Evolutionary conservation across 1,284 basidiomycete genomes (phyloP), one percentile per base, ranked within the genome.

Genomic region (Pholiota adiposa): DNA sequence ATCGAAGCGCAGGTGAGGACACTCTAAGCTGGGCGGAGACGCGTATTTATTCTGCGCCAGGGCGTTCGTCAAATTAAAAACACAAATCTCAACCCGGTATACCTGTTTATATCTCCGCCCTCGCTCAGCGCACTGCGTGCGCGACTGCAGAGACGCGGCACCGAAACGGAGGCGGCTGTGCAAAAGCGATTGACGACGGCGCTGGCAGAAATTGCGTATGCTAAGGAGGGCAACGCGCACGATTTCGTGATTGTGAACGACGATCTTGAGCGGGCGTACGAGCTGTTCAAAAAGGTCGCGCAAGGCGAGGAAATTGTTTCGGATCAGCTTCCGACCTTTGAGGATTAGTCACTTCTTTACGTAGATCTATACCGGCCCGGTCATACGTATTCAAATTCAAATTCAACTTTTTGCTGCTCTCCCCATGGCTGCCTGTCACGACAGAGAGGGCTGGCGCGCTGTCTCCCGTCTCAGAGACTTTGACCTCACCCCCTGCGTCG

Each of bases 31-130:
- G 57, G 61, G 55, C 48, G 29, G 44, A 44, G 41, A 56, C 52
- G 54, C 53, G 27, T 19, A 54, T 49, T 59, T 67, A 61, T 63
- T 56, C 62, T 56, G 56, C 57, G 52, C 43, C 73, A 97, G 92
- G 96, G 96, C 56, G 93, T 98, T 59, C 88, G 88, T 64, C 90
- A 96, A 75, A 90, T 98, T 70, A 96, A 95, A 73, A 75, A 81
- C 31, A 86, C 91, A 67, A 76, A 86, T 54, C 78, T 99, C 44
- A 83, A 92, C 68, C 93, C 96, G 6, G 83, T 98, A 63, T 98
- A 90, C 77, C 85, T 98, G 67, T 99, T 99, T 78, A 87, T 99
- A 70, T 89, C 94, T 0, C 97, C 97, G 0, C 97, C 97, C n/a
- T 86, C 87, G 8, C 79, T 97, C 70, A 44, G 80, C 7, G 78